Conservation (phyloP, 139 green algal genomes). For the Chlorella sp. region DNA sequence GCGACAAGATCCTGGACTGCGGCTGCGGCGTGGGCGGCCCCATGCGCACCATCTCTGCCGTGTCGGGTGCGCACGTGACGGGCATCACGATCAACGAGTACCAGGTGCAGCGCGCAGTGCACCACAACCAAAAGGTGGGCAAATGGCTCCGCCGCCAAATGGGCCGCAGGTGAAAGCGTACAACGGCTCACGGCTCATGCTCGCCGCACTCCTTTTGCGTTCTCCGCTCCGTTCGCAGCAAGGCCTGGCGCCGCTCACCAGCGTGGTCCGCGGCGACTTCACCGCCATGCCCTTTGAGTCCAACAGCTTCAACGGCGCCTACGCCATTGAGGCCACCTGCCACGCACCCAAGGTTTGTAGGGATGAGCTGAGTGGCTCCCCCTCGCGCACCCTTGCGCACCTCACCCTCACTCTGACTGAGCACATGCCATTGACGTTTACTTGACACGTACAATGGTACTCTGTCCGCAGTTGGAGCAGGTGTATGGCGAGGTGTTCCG, state of each 20-base stretch:
- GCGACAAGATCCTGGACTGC: conserved; percentile 81
- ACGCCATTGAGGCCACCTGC: conserved; percentile 97
- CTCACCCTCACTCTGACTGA: too few relatives aligned
- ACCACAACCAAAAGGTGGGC: conserved; percentile 72
- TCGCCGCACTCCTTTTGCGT: too few relatives aligned
- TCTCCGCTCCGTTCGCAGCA: conserved; percentile 32
- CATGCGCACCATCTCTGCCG: conserved; percentile 87
- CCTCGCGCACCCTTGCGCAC: too few relatives aligned
- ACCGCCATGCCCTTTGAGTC: conserved; percentile 87
- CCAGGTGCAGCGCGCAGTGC: conserved; percentile 68
- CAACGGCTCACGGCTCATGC: too few relatives aligned
- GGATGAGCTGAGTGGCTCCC: too few relatives aligned
- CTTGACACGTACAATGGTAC: too few relatives aligned
- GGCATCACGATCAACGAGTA: conserved; percentile 99
- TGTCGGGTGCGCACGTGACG: conserved; percentile 77
- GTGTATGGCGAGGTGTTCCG: conserved; percentile 89
- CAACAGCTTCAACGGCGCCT: conserved; percentile 84
- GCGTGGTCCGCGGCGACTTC: conserved; percentile 92
- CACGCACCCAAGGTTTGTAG: conserved; percentile 78
- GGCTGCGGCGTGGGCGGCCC: conserved; percentile 97
- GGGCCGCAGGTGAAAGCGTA: too few relatives aligned
- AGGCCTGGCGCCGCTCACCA: conserved; percentile 62
- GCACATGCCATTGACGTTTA: too few relatives aligned
- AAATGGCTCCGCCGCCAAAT: too few relatives aligned
- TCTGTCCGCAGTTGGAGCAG: conserved; percentile 55